Evolutionary conservation across 1,284 basidiomycete species (phyloP), one percentile per base, ranked within the genome.

Genomic region (Cryptococcus sp.): DNA sequence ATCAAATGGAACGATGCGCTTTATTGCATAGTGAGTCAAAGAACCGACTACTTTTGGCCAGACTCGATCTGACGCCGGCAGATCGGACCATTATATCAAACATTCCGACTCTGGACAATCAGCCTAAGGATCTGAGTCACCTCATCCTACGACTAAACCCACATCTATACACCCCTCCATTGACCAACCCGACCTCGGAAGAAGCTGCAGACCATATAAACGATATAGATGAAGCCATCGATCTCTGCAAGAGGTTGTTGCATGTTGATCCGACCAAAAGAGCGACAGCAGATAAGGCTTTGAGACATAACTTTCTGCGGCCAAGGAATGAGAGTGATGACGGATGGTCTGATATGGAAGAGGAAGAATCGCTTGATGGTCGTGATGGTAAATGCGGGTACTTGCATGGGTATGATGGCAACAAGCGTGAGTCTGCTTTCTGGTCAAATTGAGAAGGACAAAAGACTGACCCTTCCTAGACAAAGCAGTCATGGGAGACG

Each of bases 61-160:
- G 33, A 44, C 43, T 11, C 14, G 15, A 2, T 41, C 11, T 30
- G 53, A 48, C 13, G 31, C n/a, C 23, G 4, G 33, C 61, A 96
- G 93, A 88, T 72, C 87, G 93, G 34, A 87, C 86, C 2, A 88
- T 96, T 63, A 80, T 86, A 11, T 88, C 88, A 23, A 96, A 96
- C 67, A 81, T 96, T 0, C 90, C 91, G 3, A 81, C 86, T 4
- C 76, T 92, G 23, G 82, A 84, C 10, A 71, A 79, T 37, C 81
- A 86, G 0, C 86, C 87, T 42, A 82, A 83, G 13, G 74, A 84
- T 41, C 87, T 94, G 83, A 78, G 79, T 33, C 81, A 84, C 7
- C 85, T 95, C 57, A 85, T 93, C 45, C 81, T 86, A 61, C 82
- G 78, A 49, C 83, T 89, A 57, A 94, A 94, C 65, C 90, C 89